Percentiles rank a stretch among this genome's conserved stretches.
These are phyloP conservation scores for Neoconidiobolus thromboides DNA, from an alignment of 371 early-diverging fungal species.

Conservation along the genomic window DNA sequence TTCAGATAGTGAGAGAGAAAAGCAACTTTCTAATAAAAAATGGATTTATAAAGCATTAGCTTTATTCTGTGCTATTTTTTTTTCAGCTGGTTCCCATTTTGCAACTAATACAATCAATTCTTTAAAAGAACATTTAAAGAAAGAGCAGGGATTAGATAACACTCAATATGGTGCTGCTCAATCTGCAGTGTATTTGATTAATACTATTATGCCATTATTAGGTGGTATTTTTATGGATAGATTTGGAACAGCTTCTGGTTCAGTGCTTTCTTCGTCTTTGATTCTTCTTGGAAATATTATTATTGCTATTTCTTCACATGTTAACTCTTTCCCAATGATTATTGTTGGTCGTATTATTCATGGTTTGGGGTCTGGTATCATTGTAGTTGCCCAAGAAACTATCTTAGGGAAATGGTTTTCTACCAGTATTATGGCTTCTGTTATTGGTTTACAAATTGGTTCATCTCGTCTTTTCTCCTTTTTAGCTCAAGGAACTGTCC, in stretches of 20 bases:
- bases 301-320: slow-evolving; percentile 21
- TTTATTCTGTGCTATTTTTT: slow-evolving; percentile 8
- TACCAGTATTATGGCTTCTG: slow-evolving; percentile 15
- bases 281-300: slow-evolving; percentile 18
- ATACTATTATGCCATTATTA: slow-evolving; percentile 26
- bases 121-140: slow-evolving; percentile 6
- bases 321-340: slow-evolving; percentile 18
- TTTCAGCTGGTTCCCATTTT: slow-evolving; percentile 11
- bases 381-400: slow-evolving; percentile 36
- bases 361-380: slow-evolving; percentile 25
- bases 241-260: slow-evolving; percentile 9
- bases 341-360: slow-evolving; percentile 27
- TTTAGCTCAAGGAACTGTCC: slow-evolving; percentile 23
- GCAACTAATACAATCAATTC: slow-evolving; percentile 8
- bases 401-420: slow-evolving; percentile 34
- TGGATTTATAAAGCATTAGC: slow-evolving; percentile 2
- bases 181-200: slow-evolving; percentile 24
- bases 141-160: slow-evolving; percentile 13
- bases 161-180: slow-evolving; percentile 29
- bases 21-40: neutral
- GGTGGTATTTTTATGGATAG: slow-evolving; percentile 14
- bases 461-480: slow-evolving; percentile 26
- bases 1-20: too few relatives aligned
- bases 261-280: slow-evolving; percentile 11
- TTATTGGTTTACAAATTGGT: slow-evolving; percentile 27